Percentiles rank a stretch among this genome's conserved stretches.
phyloP scores from a whole-genome alignment of 805 yeast genomes.

The Teunomyces tritomae region DNA sequence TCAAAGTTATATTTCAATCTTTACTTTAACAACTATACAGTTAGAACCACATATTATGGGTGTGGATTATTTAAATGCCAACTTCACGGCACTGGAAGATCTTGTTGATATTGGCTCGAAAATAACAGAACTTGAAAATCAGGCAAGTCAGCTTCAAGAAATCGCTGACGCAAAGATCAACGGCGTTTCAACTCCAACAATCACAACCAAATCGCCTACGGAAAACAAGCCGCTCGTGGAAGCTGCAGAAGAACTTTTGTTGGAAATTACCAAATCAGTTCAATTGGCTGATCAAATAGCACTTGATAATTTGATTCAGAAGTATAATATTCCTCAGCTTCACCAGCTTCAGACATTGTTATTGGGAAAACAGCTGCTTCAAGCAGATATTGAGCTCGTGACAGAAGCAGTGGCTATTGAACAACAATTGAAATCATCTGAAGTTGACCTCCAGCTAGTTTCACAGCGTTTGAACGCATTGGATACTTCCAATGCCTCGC shows the following conservation, averaged over 20 bases:
- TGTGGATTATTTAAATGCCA: constrained; percentile 30
- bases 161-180: constrained; percentile 12
- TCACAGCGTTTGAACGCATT: neutral
- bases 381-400: neutral
- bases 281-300: neutral
- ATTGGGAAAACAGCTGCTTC: neutral
- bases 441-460: neutral
- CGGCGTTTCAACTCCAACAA: neutral
- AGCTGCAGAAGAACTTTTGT: constrained; percentile 2
- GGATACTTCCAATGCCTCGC: neutral
- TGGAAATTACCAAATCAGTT: neutral
- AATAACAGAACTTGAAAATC: constrained; percentile 22
- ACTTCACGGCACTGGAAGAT: constrained; percentile 34
- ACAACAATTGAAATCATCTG: neutral
- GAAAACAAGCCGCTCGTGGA: constrained; percentile 13
- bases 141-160: constrained; percentile 13
- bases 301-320: neutral
- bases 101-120: constrained; percentile 25
- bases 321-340: neutral
- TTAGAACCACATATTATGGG: neutral
- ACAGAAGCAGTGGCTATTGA: neutral
- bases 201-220: neutral
- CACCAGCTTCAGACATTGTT: neutral
- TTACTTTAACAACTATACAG: neutral
- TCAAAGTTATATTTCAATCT: too few species aligned